phyloP scores from a whole-genome alignment of 2,329 filamentous ascomycete genomes.

The Aspergillus terreus region DNA sequence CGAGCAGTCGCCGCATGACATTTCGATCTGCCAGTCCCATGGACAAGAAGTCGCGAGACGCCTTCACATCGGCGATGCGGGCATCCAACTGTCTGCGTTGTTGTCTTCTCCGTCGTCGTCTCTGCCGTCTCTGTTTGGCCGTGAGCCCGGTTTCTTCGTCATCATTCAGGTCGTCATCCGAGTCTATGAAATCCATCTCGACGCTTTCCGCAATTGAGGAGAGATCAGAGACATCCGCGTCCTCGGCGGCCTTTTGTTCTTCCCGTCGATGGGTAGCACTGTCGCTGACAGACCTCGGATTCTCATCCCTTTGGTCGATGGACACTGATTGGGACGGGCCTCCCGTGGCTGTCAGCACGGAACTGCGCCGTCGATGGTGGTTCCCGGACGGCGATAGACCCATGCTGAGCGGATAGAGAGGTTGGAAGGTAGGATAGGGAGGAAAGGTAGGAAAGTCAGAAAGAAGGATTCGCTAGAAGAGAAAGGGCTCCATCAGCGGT shows the following conservation, averaged over 20 bases:
- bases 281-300: slow-evolving; percentile 21
- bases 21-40: slow-evolving; percentile 65
- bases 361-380: slow-evolving; percentile 39
- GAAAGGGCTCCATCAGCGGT: slow-evolving; percentile 6
- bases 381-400: slow-evolving; percentile 29
- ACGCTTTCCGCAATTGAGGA: slow-evolving; percentile 46
- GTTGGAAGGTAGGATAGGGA: slow-evolving; percentile 1
- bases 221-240: slow-evolving; percentile 37
- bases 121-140: slow-evolving; percentile 61
- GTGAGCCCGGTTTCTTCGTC: slow-evolving; percentile 90
- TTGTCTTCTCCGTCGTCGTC: slow-evolving; percentile 63
- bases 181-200: slow-evolving; percentile 57
- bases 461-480: not conserved
- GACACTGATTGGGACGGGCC: slow-evolving; percentile 44
- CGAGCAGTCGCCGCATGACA: slow-evolving; percentile 63
- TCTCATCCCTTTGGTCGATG: slow-evolving; percentile 36
- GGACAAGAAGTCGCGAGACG: slow-evolving; percentile 63
- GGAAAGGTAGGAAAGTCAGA: slow-evolving; percentile 2
- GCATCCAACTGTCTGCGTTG: slow-evolving; percentile 68
- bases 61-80: slow-evolving; percentile 58
- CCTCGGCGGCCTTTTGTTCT: slow-evolving; percentile 33
- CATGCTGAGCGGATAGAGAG: slow-evolving; percentile 22
- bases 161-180: slow-evolving; percentile 71
- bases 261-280: slow-evolving; percentile 25
- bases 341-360: slow-evolving; percentile 40